Evolutionary conservation across 2,329 filamentous ascomycete genomes (phyloP), one percentile per base, ranked within the genome.

Genomic region (Colletotrichum brevisporum): DNA sequence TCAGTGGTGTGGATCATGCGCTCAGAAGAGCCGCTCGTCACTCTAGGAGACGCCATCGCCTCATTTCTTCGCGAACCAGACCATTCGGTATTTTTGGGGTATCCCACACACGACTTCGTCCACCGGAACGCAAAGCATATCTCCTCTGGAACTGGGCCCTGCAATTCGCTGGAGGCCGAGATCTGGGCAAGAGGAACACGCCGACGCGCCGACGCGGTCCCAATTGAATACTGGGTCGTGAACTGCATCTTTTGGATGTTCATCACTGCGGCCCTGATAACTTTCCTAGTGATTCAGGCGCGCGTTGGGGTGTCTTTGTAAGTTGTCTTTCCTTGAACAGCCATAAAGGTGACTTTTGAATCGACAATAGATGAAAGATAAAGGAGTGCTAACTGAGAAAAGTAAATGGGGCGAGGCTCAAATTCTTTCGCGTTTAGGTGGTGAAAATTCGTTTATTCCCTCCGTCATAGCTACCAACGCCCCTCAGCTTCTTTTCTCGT

Each of bases 81-180:
- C 1, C 18, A 12, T 9, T 15, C 24, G 21, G 2, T n/a, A 4
- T 13, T 16, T 31, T 15, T 31, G n/a, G 50, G 45, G 9, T 21
- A 24, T 16, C 12, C 26, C 10, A 52, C 48, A 4, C 6, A 52
- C 1, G 24, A 16, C 1, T 10, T 13, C 4, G 10, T 27, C 24
- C 48, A 24, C 12, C 18, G 16, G 1, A 52, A 12, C 12, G 21
- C 48, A 3, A 51, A 12, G 26, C 6, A 31, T 9, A 4, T 31
- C 3, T 31, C 27, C 27, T 18, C 21, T 24, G 2, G 5, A 2
- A 27, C 27, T 13, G 15, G 6, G 9, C 39, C 36, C 3, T 45
- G 57, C 24, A 3, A 13, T 3, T 39, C 27, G 0, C 16, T 15
- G 16, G 24, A n/a, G 1, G 15, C 53, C 0, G 21, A 2, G 0